phyloP scores from a whole-genome alignment of 768 basidiomycete genomes.

The Leucosporidium scottii region DNA sequence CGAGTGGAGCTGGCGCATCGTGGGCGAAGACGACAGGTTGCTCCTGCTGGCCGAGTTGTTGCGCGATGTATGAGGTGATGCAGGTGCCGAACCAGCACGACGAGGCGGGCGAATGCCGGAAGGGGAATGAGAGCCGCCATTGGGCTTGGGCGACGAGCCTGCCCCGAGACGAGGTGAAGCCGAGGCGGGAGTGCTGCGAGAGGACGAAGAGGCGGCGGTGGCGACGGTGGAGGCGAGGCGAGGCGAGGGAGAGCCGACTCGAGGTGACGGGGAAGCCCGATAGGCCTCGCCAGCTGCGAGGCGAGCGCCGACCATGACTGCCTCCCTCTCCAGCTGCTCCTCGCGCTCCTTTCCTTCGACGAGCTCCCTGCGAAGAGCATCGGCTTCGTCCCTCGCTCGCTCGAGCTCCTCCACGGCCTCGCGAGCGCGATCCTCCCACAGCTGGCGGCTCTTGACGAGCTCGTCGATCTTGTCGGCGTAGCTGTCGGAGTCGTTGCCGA shows the following conservation, averaged over 20 bases:
- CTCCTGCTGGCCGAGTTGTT: not conserved
- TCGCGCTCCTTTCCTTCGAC: not conserved
- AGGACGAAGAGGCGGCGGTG: not conserved
- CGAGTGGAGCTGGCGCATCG: not conserved
- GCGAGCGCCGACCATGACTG: not conserved
- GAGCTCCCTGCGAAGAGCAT: not conserved
- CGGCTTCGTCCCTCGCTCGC: not conserved
- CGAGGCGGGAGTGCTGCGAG: not conserved
- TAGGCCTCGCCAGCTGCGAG: slow-evolving; percentile 2
- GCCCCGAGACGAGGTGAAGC: no score
- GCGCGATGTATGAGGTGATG: not conserved
- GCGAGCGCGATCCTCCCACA: slow-evolving; percentile 11
- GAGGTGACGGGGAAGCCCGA: no score
- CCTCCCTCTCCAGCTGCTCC: slow-evolving; percentile 6
- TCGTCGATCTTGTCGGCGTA: slow-evolving; percentile 8
- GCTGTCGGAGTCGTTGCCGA: slow-evolving; percentile 7
- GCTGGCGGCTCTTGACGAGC: not conserved
- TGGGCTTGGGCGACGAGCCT: no score
- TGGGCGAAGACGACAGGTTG: not conserved
- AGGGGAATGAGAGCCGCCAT: no score
- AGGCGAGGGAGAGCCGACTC: no score
- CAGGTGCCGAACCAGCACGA: no score
- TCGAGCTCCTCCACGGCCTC: slow-evolving; percentile 10
- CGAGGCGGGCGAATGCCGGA: no score
- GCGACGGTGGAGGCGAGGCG: not conserved